phyloP scores from a whole-genome alignment of 2,329 filamentous ascomycete species.

The Diplocarpon rosae region DNA sequence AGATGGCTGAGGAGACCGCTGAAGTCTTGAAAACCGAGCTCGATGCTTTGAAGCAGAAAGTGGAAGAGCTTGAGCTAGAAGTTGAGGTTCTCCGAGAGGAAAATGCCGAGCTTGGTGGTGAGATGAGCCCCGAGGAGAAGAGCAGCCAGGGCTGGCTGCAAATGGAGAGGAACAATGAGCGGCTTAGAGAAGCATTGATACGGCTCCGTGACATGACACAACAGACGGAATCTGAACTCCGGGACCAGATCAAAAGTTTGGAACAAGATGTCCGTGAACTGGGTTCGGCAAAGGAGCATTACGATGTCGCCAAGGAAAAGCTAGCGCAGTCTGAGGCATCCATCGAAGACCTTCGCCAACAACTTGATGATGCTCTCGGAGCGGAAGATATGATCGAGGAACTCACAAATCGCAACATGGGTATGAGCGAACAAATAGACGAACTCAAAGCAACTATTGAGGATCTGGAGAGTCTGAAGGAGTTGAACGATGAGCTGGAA shows the following conservation, averaged over 20 bases:
- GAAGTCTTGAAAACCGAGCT: conserved; percentile 74
- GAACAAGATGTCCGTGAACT: conserved; percentile 64
- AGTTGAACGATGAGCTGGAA: conserved; percentile 90
- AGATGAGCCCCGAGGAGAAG: conserved; percentile 80
- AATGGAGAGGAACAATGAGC: conserved; percentile 82
- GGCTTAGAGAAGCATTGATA: conserved; percentile 74
- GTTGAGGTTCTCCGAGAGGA: conserved; percentile 80
- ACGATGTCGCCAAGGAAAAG: conserved; percentile 60
- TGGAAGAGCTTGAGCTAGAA: conserved; percentile 80
- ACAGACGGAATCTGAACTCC: conserved; percentile 71
- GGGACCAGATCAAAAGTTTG: conserved; percentile 61
- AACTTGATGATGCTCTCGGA: conserved; percentile 78
- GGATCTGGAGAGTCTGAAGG: conserved; percentile 79
- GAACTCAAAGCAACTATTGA: conserved; percentile 73
- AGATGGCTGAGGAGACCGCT: conserved; percentile 91
- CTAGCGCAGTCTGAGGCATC: conserved; percentile 61
- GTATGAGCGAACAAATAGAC: conserved; percentile 70
- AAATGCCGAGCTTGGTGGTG: conserved; percentile 70
- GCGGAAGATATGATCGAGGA: conserved; percentile 93
- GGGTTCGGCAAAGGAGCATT: conserved; percentile 54
- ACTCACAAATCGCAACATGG: conserved; percentile 77
- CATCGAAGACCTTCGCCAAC: conserved; percentile 78
- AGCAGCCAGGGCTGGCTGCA: conserved; percentile 82
- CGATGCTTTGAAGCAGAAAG: conserved; percentile 61
- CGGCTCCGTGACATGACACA: conserved; percentile 78